Evolutionary conservation across 495 filamentous ascomycete species (phyloP).

Genomic region (Penicillium angulare): DNA sequence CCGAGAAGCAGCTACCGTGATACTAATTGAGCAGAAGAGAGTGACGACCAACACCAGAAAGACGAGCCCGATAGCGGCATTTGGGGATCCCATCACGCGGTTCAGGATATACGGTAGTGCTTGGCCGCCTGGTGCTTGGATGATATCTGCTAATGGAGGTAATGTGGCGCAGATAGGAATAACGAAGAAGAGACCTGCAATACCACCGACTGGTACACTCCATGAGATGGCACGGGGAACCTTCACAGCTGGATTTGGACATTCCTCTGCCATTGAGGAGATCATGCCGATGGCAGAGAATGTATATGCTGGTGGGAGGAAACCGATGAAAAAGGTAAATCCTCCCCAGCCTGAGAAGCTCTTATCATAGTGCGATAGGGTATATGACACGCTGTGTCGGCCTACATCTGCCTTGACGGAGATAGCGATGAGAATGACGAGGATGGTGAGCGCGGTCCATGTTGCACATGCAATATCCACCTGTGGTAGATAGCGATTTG

Average conservation of each 20-base stretch:
- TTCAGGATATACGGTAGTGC: constrained; percentile 50
- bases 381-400: constrained; percentile 41
- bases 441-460: constrained; percentile 37
- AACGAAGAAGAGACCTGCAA: constrained; percentile 47
- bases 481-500: constrained; percentile 55
- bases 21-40: constrained; percentile 62
- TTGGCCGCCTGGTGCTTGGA: constrained; percentile 37
- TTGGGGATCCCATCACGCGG: constrained; percentile 43
- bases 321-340: constrained; percentile 52
- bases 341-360: constrained; percentile 44
- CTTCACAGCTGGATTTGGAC: constrained; percentile 40
- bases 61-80: constrained; percentile 46
- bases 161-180: constrained; percentile 48
- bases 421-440: constrained; percentile 40
- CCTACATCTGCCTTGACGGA: constrained; percentile 43
- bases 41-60: constrained; percentile 59
- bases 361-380: constrained; percentile 49
- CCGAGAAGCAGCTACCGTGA: constrained; percentile 59
- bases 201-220: constrained; percentile 39
- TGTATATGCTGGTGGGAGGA: constrained; percentile 50
- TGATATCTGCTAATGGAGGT: constrained; percentile 43
- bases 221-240: constrained; percentile 46
- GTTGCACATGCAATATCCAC: constrained; percentile 50
- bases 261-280: constrained; percentile 53
- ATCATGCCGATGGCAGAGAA: constrained; percentile 54